Evolutionary conservation across 2,329 filamentous ascomycete genomes (phyloP).

Genomic region (Alternaria panax): DNA sequence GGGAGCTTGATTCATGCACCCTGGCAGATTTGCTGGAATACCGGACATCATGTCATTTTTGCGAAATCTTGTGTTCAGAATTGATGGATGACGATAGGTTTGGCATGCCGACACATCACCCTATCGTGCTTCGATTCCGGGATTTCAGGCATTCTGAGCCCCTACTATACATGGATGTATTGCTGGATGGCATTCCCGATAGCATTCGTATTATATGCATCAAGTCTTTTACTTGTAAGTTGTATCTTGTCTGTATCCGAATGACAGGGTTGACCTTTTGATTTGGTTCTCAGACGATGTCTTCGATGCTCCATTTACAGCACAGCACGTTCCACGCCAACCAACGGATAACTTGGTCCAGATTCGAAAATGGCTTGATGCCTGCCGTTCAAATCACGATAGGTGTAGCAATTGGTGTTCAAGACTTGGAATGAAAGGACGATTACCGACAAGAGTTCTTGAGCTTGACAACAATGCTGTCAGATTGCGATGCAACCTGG

Average conservation of each 20-base stretch:
- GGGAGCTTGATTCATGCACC: not conserved
- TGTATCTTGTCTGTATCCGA: not conserved
- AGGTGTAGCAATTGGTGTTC: not conserved
- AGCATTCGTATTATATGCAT: not conserved
- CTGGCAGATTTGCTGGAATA: not conserved
- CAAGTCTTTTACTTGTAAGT: not conserved
- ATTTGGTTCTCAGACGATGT: not conserved
- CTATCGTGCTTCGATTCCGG: not conserved
- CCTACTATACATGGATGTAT: no score
- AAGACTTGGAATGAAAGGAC: not conserved
- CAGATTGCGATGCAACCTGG: constrained; percentile 4
- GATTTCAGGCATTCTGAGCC: not conserved
- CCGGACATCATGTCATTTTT: not conserved
- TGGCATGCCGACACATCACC: no score
- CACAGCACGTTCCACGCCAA: not conserved
- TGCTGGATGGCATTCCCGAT: no score
- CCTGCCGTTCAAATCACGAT: not conserved
- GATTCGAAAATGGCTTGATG: not conserved
- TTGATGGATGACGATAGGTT: not conserved
- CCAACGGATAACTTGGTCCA: not conserved
- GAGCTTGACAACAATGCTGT: not conserved
- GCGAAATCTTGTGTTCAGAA: not conserved
- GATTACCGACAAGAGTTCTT: constrained; percentile 7
- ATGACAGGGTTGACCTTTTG: not conserved
- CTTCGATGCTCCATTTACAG: not conserved